A percentile compares a stretch with the other conserved stretches of the same genome.
phyloP scores from a whole-genome alignment of 495 filamentous ascomycete species.

The Xylaria venustula region DNA sequence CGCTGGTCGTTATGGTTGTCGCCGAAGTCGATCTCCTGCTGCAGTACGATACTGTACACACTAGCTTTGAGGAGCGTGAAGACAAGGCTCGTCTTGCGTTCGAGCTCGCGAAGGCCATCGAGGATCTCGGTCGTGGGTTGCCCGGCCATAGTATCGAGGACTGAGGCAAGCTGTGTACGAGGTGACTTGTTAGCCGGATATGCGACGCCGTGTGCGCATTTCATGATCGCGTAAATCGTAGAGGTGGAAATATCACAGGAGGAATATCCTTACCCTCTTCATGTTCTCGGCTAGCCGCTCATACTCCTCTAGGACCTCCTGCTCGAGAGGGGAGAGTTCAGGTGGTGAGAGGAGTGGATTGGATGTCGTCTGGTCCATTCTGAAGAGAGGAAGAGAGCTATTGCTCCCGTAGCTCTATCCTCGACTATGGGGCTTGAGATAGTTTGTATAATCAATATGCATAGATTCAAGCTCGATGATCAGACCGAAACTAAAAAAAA shows the following conservation, averaged over 20 bases:
- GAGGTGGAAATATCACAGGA: slow-evolving; percentile 25
- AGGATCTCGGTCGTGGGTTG: slow-evolving; percentile 69
- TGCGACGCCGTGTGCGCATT: neutral
- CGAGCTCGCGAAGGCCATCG: slow-evolving; percentile 81
- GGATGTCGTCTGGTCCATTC: slow-evolving; percentile 6
- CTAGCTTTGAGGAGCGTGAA: slow-evolving; percentile 96
- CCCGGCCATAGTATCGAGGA: slow-evolving; percentile 61
- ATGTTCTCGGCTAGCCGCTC: slow-evolving; percentile 82
- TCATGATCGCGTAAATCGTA: too few relatives aligned
- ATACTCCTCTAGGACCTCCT: slow-evolving; percentile 94
- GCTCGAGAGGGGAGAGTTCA: slow-evolving; percentile 75
- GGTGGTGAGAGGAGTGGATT: slow-evolving; percentile 37
- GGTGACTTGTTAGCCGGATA: neutral
- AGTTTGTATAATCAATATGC: too few relatives aligned
- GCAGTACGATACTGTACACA: slow-evolving; percentile 96
- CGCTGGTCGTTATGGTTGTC: slow-evolving; percentile 40
- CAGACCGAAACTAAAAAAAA: neutral
- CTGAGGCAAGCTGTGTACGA: slow-evolving; percentile 52
- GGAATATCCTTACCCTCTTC: slow-evolving; percentile 68
- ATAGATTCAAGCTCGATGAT: too few relatives aligned
- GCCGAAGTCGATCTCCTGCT: slow-evolving; percentile 83
- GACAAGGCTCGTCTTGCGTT: slow-evolving; percentile 90
- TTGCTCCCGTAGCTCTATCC: too few relatives aligned
- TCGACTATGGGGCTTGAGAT: too few relatives aligned
- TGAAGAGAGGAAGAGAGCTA: neutral